Base-by-base conservation (phyloP, 1,139 yeast species). In the Nakaseomyces delphensis region DNA sequence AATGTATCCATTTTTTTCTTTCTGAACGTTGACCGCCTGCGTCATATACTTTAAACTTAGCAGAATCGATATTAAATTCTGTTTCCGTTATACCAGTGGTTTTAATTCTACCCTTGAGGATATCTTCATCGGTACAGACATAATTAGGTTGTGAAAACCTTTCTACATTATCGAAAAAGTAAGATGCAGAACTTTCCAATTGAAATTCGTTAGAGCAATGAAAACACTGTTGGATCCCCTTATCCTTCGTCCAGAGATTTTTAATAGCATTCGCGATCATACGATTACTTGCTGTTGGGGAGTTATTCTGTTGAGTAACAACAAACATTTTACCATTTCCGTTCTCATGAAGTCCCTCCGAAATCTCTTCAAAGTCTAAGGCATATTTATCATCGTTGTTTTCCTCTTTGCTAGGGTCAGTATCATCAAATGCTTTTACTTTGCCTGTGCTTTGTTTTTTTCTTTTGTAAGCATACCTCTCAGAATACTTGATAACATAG, bases 21-120 rank as follows among this genome's bases (percentile, higher is more conserved):
- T 87, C 96, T 1, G 91, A 79, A 54, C 96, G 69, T 65, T 91
- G 98, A 1, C 99, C 99, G 40, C 99, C 99, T 4, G 96, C 97
- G 67, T 91, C 99, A 44, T 87, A 69, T 39, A 93, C 85, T 54
- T 77, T 79, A 57, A 89, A 79, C 47, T 72, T 78, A 44, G 76
- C 71, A 9, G 80, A 69, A 51, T 83, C 73, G 47, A 89, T 77
- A 46, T 71, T 71, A 63, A 93, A 89, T 44, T 73, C 74, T 5
- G 95, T 84, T 59, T 91, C 96, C 1, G 95, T 83, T 39, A 91
- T 86, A 0, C 99, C 98, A 0, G 96, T 87, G 7, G 98, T 91
- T 65, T 89, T 91, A 55, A 91, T 85, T 36, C 99, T 70, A 3
- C 97, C 97, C 53, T 77, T 81, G 48, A 91, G 67, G 44, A 91